Conservation (phyloP, 768 basidiomycete genomes). For the Cystobasidium onofrii region DNA sequence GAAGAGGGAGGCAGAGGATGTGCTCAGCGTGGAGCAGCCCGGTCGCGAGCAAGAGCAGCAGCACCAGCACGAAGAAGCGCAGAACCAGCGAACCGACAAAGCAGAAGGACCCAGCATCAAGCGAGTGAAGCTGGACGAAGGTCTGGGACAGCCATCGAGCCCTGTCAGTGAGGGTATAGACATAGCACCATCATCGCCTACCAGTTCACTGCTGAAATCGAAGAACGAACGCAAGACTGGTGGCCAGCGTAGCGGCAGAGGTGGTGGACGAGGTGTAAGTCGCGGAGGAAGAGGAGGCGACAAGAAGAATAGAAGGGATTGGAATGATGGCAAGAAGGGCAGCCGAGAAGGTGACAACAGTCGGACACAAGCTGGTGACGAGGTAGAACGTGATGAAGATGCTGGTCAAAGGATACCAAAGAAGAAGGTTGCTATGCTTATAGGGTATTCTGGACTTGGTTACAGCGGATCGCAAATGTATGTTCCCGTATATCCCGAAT, state of each 20-base stretch:
- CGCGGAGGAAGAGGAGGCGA: not conserved
- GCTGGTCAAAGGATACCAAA: constrained; percentile 54
- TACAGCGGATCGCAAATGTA: constrained; percentile 96
- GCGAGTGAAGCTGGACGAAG: constrained; percentile 6
- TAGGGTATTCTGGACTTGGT: constrained; percentile 87
- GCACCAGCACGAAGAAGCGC: not conserved
- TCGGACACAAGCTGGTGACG: not conserved
- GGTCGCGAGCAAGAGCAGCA: not conserved
- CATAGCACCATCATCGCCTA: not conserved
- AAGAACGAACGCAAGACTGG: not conserved
- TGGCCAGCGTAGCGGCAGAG: not conserved
- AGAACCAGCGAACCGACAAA: not conserved
- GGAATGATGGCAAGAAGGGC: not conserved
- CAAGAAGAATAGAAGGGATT: constrained; percentile 1
- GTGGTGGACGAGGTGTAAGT: not conserved
- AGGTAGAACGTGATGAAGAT: not conserved
- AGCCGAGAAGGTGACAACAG: not conserved
- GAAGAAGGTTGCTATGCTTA: constrained; percentile 68
- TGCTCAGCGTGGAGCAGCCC: not conserved
- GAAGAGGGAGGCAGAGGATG: not conserved
- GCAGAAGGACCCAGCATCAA: constrained; percentile 1
- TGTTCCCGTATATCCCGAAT: constrained; percentile 44
- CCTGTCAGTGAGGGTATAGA: not conserved
- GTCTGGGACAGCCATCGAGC: not conserved
- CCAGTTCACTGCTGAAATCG: not conserved